These are phyloP conservation scores for Mycena polygramma DNA, from an alignment of 768 basidiomycete species.

Conservation along the genomic window DNA sequence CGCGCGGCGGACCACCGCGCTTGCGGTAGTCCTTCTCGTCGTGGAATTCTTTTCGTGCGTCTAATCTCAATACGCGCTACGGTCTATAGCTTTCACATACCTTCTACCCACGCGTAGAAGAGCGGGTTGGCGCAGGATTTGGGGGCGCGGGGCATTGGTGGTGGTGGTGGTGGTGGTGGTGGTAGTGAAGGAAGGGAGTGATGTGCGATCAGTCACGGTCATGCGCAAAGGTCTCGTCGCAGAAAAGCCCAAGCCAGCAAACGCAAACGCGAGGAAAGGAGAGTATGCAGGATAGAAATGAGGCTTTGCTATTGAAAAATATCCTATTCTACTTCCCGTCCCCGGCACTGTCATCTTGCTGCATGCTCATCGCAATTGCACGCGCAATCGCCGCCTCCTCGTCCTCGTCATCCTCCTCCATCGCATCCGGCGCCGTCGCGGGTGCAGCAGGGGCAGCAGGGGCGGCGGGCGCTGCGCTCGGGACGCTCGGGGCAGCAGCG, in stretches of 20 bases:
- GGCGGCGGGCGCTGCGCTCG: constrained; percentile 16
- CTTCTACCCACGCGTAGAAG: constrained; percentile 16
- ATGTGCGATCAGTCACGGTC: constrained; percentile 2
- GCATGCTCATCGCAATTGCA: constrained; percentile 96
- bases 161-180: constrained; percentile 5
- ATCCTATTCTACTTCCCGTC: constrained; percentile 20
- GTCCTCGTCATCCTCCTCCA: constrained; percentile 69
- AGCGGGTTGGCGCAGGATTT: constrained; percentile 31
- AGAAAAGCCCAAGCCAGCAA: too few species aligned
- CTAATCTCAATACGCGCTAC: background rate
- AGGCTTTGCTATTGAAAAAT: background rate
- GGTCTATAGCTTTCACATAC: background rate
- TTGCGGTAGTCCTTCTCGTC: constrained; percentile 27
- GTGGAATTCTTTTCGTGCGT: constrained; percentile 2
- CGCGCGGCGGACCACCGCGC: constrained; percentile 21
- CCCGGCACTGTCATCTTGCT: constrained; percentile 42
- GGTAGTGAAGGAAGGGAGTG: background rate
- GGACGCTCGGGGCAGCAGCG: constrained; percentile 17
- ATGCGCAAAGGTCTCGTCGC: background rate
- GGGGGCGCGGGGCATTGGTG: constrained; percentile 23
- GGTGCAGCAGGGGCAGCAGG: constrained; percentile 3
- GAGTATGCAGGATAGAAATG: background rate
- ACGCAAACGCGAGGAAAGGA: background rate
- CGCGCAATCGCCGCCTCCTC: constrained; percentile 91
- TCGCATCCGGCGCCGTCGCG: constrained; percentile 39